Base-by-base conservation (phyloP, 208 protist genomes). In the Trypanosoma vivax region DNA sequence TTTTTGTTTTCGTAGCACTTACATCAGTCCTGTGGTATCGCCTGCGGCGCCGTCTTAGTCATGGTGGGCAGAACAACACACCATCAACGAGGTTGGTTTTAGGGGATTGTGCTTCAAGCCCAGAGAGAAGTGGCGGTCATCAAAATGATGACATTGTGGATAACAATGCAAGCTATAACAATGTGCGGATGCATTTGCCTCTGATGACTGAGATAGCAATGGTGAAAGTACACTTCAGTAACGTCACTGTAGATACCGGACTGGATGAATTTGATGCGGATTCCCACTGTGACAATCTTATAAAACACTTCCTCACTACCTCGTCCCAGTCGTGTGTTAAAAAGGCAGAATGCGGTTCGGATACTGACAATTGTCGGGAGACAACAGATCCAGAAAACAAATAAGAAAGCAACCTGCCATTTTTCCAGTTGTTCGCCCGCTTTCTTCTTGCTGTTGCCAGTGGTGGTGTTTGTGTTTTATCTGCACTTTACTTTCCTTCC, bases 261-360 rank as follows among this genome's bases (percentile, higher is more conserved):
- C 23, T 23, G 5, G 42, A 50, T 23, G 42, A 42, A n/a, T 60
- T 60, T 50, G 53, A 60, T 50, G 40, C 53, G 3, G 53, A 60
- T 50, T 10, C 30, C 16, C 53, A 50, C 43, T 19, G 40, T 27
- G 31, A 60, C 33, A 42, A 42, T n/a, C 21, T 50, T 50, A 19
- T 60, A 10, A 50, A 60, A 21, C 31, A 50, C 23, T 60, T 50
- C 28, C 3, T 11, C 3, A 25, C 30, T 19, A 51, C 31, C 25
- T 21, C 28, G 23, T 5, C 19, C 31, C 13, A 6, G 3, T 24
- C 21, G 21, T 50, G 45, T 3, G 24, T 14, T 16, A 50, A 24
- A 50, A 28, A 50, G 16, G 24, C 23, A n/a, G 2, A n/a, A 37
- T 14, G 7, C 31, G 18, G 16, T 29, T 30, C 31, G 24, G 16